phyloP scores from a whole-genome alignment of 805 yeast species.

The Monosporozyma aerobia region DNA sequence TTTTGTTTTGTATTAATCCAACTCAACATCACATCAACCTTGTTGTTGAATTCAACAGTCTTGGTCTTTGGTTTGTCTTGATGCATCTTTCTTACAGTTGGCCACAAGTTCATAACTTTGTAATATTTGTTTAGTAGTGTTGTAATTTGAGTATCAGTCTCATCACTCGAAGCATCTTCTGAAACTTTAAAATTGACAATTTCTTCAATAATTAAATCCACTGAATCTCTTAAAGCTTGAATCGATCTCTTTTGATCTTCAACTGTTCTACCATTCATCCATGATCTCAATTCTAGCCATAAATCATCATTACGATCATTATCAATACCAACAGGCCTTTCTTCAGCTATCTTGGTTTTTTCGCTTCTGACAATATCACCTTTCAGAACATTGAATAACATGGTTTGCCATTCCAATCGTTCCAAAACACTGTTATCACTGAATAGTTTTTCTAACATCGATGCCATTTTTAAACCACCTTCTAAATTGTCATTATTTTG shows the following conservation, averaged over 20 bases:
- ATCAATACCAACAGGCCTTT: conserved; percentile 24
- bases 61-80: conserved; percentile 66
- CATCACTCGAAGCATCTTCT: conserved; percentile 31
- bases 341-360: conserved; percentile 63
- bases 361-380: conserved; percentile 93
- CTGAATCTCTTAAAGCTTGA: conserved; percentile 56
- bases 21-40: conserved; percentile 68
- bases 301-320: conserved; percentile 35
- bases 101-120: conserved; percentile 68
- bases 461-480: conserved; percentile 2
- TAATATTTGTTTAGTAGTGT: conserved; percentile 52
- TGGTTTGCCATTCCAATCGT: conserved; percentile 91
- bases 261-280: conserved; percentile 70
- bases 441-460: conserved; percentile 12
- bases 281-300: conserved; percentile 85
- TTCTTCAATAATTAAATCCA: conserved; percentile 65
- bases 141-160: conserved; percentile 44
- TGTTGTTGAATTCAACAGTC: conserved; percentile 50
- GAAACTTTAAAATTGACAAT: conserved; percentile 53
- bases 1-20: conserved; percentile 75
- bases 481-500: not conserved
- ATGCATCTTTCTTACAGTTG: conserved; percentile 67
- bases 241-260: conserved; percentile 70
- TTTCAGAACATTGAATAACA: conserved; percentile 81
- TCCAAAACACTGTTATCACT: conserved; percentile 45